phyloP scores from a whole-genome alignment of 129 eudicot genomes.

The Chrysanthemum seticuspe region DNA sequence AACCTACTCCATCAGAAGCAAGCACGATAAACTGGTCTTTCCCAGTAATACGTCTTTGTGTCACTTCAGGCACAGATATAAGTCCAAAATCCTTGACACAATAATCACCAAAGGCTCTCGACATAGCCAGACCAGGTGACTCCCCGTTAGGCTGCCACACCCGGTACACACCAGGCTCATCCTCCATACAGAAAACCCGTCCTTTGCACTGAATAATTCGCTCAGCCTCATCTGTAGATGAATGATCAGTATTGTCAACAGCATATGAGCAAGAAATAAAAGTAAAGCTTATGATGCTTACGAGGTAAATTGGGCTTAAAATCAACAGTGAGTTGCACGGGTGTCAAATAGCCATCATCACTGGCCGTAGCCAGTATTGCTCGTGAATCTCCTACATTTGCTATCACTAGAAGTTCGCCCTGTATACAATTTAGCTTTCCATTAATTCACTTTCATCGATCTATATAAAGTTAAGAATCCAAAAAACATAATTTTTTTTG shows the following conservation, averaged over 20 bases:
- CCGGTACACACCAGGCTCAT: conserved; percentile 85
- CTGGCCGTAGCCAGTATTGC: conserved; percentile 68
- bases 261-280: not conserved
- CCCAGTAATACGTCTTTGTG: conserved; percentile 56
- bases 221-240: conserved; percentile 67
- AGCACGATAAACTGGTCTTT: conserved; percentile 79
- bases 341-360: conserved; percentile 56
- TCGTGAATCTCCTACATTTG: conserved; percentile 92
- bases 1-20: conserved; percentile 92
- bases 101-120: conserved; percentile 90
- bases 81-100: conserved; percentile 83
- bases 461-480: not conserved
- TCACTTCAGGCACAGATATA: conserved; percentile 82
- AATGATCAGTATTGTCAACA: conserved; percentile 3
- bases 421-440: conserved; percentile 2
- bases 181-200: conserved; percentile 65
- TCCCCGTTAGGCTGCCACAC: conserved; percentile 86
- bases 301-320: conserved; percentile 88
- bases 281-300: conserved; percentile 32
- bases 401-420: conserved; percentile 68
- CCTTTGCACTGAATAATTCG: conserved; percentile 70
- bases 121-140: conserved; percentile 93
- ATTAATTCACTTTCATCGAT: not conserved
- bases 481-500: not conserved
- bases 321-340: conserved; percentile 72